A percentile compares a stretch with the other conserved stretches of the same genome.
phyloP scores from a whole-genome alignment of 768 basidiomycete genomes.

The Kwoniella heveanensis region DNA sequence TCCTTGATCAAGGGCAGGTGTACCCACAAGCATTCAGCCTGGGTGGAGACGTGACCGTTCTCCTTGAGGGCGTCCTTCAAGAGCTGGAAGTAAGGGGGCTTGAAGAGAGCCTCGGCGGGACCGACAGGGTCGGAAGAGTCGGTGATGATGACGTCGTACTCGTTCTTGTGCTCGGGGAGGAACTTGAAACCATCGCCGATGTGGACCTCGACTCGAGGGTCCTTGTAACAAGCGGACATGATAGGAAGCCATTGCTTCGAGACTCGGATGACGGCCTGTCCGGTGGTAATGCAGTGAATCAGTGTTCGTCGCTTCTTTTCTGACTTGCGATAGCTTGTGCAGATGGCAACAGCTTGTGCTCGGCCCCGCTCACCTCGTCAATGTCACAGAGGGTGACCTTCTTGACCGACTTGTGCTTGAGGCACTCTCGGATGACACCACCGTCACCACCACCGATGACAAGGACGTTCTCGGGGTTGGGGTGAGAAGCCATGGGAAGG shows the following conservation, averaged over 20 bases:
- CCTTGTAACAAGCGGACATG: slow-evolving; percentile 80
- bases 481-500: slow-evolving; percentile 92
- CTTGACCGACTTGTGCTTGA: slow-evolving; percentile 89
- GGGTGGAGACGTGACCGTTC: slow-evolving; percentile 91
- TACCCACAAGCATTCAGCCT: slow-evolving; percentile 93
- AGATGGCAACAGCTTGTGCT: no score
- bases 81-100: slow-evolving; percentile 95
- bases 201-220: slow-evolving; percentile 75
- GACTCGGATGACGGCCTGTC: slow-evolving; percentile 91
- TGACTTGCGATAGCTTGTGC: no score
- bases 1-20: slow-evolving; percentile 83
- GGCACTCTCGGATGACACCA: slow-evolving; percentile 93
- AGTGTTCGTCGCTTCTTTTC: no score
- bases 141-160: slow-evolving; percentile 97
- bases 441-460: slow-evolving; percentile 99
- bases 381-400: slow-evolving; percentile 95
- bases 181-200: slow-evolving; percentile 98
- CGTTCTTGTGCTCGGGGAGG: slow-evolving; percentile 78
- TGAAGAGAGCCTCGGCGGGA: slow-evolving; percentile 89
- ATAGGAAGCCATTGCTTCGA: slow-evolving; percentile 91
- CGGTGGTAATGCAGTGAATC: no score
- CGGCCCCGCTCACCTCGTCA: slow-evolving; percentile 70
- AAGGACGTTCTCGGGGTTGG: slow-evolving; percentile 91
- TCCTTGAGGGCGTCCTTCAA: slow-evolving; percentile 84
- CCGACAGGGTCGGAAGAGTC: slow-evolving; percentile 98